Conservation (phyloP, 2,329 filamentous ascomycete species). For the Hypomyces perniciosus region DNA sequence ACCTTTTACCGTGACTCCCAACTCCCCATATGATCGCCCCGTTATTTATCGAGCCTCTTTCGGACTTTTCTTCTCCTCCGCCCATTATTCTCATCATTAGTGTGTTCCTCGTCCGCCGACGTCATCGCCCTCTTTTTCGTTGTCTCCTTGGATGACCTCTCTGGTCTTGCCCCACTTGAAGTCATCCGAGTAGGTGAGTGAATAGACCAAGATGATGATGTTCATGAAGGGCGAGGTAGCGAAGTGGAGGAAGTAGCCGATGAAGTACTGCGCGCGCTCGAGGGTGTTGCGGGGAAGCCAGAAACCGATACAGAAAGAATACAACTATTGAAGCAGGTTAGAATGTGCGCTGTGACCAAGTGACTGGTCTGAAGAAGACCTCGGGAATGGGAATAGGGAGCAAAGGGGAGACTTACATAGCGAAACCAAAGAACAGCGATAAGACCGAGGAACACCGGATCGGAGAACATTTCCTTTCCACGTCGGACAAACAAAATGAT, state of each 20-base stretch:
- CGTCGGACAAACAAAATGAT: conserved; percentile 29
- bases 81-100: background rate
- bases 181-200: conserved; percentile 37
- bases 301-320: conserved; percentile 37
- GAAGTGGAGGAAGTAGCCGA: conserved; percentile 33
- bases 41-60: background rate
- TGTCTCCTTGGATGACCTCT: conserved; percentile 27
- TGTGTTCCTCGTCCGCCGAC: conserved; percentile 21
- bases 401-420: conserved; percentile 31
- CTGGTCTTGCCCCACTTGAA: conserved; percentile 43
- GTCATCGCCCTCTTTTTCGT: conserved; percentile 21
- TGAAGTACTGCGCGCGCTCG: conserved; percentile 33
- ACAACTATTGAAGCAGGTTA: conserved; percentile 23
- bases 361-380: background rate
- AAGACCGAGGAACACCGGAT: conserved; percentile 33
- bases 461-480: conserved; percentile 27
- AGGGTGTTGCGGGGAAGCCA: conserved; percentile 35
- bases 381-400: background rate
- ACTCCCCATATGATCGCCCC: background rate
- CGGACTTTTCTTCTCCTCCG: background rate
- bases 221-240: conserved; percentile 37
- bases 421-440: conserved; percentile 32
- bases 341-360: background rate
- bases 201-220: conserved; percentile 36
- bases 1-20: background rate